Evolutionary conservation across 2,329 filamentous ascomycete genomes (phyloP), one percentile per base, ranked within the genome.

Genomic region (Colletotrichum gloeosporioides): DNA sequence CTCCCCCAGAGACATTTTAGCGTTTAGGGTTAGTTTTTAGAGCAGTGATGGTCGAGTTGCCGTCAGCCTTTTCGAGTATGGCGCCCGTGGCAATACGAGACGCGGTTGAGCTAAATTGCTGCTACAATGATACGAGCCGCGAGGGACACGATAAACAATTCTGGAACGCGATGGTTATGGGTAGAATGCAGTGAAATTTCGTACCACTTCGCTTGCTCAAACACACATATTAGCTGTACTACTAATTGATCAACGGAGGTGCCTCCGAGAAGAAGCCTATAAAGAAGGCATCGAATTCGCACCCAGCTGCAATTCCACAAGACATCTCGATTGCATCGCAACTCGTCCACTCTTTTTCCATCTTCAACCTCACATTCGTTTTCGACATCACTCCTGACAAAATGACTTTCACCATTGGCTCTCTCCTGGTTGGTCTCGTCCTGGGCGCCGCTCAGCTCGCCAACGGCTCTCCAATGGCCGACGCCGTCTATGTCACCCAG

Each of bases 401-500:
- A n/a, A 61, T 31, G 27, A 31, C 57, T 61, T 22, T 16, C 16
- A 13, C 27, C 4, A 61, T 32, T 27, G 27, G 16, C 18, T 61
- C 57, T 13, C 57, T 61, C 57, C 57, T 61, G 27, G 44, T 55
- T 2, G 39, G 36, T 7, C 13, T 67, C n/a, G 65, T n/a, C 10
- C 57, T 61, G 16, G 57, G 57, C 57, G 57, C 57, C 57, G 57
- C 64, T n/a, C 64, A 29, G 25, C 8, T 67, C 64, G 29, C 25
- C 39, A 67, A 53, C 64, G 64, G 34, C 27, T 44, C 64, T 31
- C 57, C 57, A 6, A 27, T 32, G 27, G 16, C 15, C 29, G n/a
- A 18, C 57, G 16, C 57, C 27, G 57, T 61, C 64, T 67, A 61
- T 31, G 57, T 61, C 25, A 86, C 84, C 76, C 82, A 81, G 80